Evolutionary conservation across 1,284 basidiomycete genomes (phyloP), one percentile per base, ranked within the genome.

Genomic region (Vanrija sp.): DNA sequence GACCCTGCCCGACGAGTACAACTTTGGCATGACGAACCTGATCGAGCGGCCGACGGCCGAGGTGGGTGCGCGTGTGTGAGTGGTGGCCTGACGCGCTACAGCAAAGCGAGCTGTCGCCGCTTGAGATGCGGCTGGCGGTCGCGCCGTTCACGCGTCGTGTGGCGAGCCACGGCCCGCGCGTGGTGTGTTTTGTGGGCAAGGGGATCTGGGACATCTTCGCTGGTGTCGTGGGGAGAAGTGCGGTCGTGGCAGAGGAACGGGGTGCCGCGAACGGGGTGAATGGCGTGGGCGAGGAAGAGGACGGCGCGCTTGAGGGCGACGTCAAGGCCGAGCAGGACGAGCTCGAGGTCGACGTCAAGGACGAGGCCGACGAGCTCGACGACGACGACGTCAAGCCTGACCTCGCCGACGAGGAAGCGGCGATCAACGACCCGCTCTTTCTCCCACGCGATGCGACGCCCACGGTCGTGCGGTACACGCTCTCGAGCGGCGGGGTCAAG

Each of bases 121-220:
- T 72, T 2, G 86, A 88, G 66, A 82, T 83, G 73, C 66, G 72
- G 1, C 73, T 77, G 0, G 74, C 78, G 5, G 83, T 84, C 0
- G 79, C 80, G 0, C 51, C 62, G 0, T 75, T 91, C 6, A 75
- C 88, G 0, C 60, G 58, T 5, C 90, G 89, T 66, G 73, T 90
- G 25, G 63, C 73, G 0, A 69, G 62, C n/a, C 78, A 79, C 58
- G 79, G 79, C 3, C 88, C 88, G 0, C 77, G 77, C 3, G 76
- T 86, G 5, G 80, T 88, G 0, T 86, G 86, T 62, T 87, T 89
- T 64, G 84, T 89, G 5, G 88, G 88, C 0, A 81, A 87, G 55
- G 81, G 80, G 38, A 88, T 89, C 29, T 86, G 86, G 73, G 80
- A 83, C 38, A 75, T 78, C 6, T 80, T 84, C 53, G 80, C 81